phyloP scores from a whole-genome alignment of 306 rosid species.

The Styphnolobium japonicum region DNA sequence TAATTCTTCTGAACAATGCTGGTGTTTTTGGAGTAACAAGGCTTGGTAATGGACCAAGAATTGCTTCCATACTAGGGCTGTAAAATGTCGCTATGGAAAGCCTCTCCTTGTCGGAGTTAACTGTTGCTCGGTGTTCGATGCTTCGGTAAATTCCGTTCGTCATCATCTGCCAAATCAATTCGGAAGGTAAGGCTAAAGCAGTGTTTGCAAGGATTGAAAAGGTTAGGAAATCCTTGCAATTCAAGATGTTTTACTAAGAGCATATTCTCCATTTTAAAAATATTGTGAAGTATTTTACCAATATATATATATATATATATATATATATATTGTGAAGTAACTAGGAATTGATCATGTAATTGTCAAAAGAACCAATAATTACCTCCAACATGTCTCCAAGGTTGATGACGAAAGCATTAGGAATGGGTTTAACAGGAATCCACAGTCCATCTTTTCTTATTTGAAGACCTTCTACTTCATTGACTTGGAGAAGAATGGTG shows the following conservation, averaged over 20 bases:
- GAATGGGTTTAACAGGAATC: slow-evolving; percentile 39
- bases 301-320: too few species aligned
- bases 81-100: slow-evolving; percentile 50
- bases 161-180: slow-evolving; percentile 30
- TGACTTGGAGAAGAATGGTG: slow-evolving; percentile 24
- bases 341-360: background rate
- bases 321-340: background rate
- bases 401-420: slow-evolving; percentile 38
- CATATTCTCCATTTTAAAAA: background rate
- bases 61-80: slow-evolving; percentile 29
- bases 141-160: slow-evolving; percentile 50
- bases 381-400: slow-evolving; percentile 32
- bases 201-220: background rate
- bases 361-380: background rate
- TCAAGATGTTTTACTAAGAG: background rate
- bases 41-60: slow-evolving; percentile 51
- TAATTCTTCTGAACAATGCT: slow-evolving; percentile 27
- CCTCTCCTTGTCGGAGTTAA: slow-evolving; percentile 50
- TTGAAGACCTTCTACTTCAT: slow-evolving; percentile 35
- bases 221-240: background rate
- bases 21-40: slow-evolving; percentile 38
- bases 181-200: background rate
- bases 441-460: slow-evolving; percentile 35
- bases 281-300: background rate
- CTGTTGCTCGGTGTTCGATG: slow-evolving; percentile 42